phyloP scores from a whole-genome alignment of 495 filamentous ascomycete species.

The Aspergillus olivimuriae region DNA sequence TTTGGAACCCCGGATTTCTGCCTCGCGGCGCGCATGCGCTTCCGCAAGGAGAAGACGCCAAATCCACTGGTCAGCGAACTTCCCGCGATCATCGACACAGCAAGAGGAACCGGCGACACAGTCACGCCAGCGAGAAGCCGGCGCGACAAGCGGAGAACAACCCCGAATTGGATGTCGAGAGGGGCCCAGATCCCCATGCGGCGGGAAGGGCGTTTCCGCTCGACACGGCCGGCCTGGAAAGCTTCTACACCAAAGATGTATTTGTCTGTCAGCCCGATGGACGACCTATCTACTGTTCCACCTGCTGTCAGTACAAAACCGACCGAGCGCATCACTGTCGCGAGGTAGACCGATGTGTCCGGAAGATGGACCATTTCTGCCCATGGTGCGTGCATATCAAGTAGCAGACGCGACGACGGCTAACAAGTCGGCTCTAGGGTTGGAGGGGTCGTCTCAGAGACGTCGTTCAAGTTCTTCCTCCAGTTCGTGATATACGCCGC shows the following conservation, averaged over 20 bases:
- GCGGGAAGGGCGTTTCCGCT: constrained; percentile 19
- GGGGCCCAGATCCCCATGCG: constrained; percentile 14
- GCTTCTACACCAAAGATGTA: constrained; percentile 70
- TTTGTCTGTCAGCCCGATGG: constrained; percentile 80
- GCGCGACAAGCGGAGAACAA: constrained; percentile 1
- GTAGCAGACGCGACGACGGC: no score
- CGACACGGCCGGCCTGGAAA: constrained; percentile 32
- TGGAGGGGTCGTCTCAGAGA: constrained; percentile 82
- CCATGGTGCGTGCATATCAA: constrained; percentile 60
- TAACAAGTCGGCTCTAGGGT: constrained; percentile 46
- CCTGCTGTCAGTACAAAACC: constrained; percentile 75
- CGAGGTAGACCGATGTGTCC: constrained; percentile 71
- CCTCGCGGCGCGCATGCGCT: constrained; percentile 43
- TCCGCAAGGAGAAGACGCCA: constrained; percentile 11
- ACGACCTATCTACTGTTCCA: constrained; percentile 70
- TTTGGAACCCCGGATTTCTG: constrained; percentile 62
- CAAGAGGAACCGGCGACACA: constrained; percentile 14
- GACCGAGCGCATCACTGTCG: constrained; percentile 82
- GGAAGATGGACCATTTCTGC: constrained; percentile 92
- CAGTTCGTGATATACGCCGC: constrained; percentile 72
- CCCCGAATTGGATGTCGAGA: constrained; percentile 20
- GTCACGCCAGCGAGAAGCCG: constrained; percentile 19
- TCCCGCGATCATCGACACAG: constrained; percentile 12
- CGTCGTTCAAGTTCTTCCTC: constrained; percentile 80
- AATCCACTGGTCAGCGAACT: constrained; percentile 11